Base-by-base conservation (phyloP, 2,329 filamentous ascomycete species). In the Colletotrichum australisinense region DNA sequence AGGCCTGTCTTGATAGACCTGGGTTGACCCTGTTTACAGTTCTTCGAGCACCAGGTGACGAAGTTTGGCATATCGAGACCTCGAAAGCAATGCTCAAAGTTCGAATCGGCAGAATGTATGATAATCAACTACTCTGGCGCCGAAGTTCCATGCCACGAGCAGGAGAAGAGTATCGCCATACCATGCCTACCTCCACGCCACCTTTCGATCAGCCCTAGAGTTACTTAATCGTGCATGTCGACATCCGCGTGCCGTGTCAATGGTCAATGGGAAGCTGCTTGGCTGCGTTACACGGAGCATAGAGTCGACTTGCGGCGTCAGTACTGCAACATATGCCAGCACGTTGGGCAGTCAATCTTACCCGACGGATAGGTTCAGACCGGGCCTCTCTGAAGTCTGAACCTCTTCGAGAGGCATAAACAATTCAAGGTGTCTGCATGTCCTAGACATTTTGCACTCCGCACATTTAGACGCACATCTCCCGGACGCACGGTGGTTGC, bases 1-100 rank as follows among this genome's bases (percentile, higher is more conserved):
- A 73, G 65, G 16, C 53, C 65, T 42, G 35, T 49, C 70, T 26
- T 35, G 52, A n/a, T 35, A 70, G 24, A 30, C 60, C 32, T 49
- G 30, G 60, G 28, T 35, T 55, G 53, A 22, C 60, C 60, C 60
- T 56, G 66, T 28, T 42, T 19, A 19, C 38, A 19, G 6, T 58
- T 57, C 6, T 56, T 16, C 8, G 35, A 26, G 35, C 30, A 60
- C 66, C 32, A 2, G 16, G 4, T 35, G 65, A 22, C 24, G 14
- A 55, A 22, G 26, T 35, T 16, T 30, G 42, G 22, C 4, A 46
- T 19, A 11, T 24, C 4, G 19, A 63, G 49, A 19, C 49, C 16
- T 38, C 22, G 42, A 30, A 22, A 55, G 5, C 30, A 42, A 12
- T 24, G 22, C 24, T 19, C 14, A 24, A n/a, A 19, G 49, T 35